Evolutionary conservation across 163 green algal species (phyloP), one percentile per base, ranked within the genome.

Genomic region (Volvox carteri): DNA sequence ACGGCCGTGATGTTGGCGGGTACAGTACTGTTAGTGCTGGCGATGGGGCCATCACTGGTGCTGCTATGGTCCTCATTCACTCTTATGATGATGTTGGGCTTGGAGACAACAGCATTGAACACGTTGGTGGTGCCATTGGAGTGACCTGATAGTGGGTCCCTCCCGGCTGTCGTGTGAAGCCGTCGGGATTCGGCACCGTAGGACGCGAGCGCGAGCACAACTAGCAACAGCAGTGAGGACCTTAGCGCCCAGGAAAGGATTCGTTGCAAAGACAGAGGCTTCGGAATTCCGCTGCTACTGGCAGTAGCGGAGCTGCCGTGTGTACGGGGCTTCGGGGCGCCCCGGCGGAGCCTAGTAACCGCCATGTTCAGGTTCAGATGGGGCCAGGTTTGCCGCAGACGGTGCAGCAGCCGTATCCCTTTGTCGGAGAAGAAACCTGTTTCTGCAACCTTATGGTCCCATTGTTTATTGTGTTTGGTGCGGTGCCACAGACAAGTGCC

Each of bases 201-300:
- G 30, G 48, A 56, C 4, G 77, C 77, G 9, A 85, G 35, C 5
- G 77, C 77, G 8, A 85, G 33, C 30, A 54, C 18, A 39, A 35
- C 54, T 23, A 85, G 52, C 77, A 85, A 14, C 18, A 75, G 65
- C 65, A 75, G 30, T 9, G 65, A 75, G 16, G 65, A 75, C 33
- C 65, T 30, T 30, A 75, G 16, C 30, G 65, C 65, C 65, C 65
- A 75, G 12, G 30, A 75, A 1, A 75, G 30, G 4, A 23, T 75
- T 12, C 46, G 30, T 46, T 75, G 21, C 25, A 46, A 46, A 4
- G 21, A 5, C 28, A 4, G 54, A 23, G 54, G 54, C 54, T 65
- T 65, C 7, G 7, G 54, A 65, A 2, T n/a, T n/a, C n/a, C n/a
- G n/a, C n/a, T n/a, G n/a, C n/a, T n/a, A n/a, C n/a, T n/a, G n/a